These are phyloP conservation scores for Blastosporella zonata DNA, from an alignment of 1,284 basidiomycete species.

Conservation along the genomic window DNA sequence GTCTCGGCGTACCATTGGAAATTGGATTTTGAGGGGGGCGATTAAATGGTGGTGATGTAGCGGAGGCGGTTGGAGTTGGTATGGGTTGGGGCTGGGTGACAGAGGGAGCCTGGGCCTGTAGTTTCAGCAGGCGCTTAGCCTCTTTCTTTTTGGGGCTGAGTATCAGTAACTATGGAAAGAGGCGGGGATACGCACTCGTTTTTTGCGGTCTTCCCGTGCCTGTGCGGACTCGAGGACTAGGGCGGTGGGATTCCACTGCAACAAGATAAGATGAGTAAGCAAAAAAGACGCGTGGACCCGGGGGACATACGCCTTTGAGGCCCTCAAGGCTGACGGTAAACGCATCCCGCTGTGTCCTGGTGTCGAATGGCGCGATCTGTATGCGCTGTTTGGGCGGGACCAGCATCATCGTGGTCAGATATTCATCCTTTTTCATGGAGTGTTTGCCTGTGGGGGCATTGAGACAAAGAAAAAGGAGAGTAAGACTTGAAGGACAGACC, in stretches of 20 bases:
- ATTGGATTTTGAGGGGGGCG: slow-evolving; percentile 19
- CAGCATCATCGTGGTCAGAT: slow-evolving; percentile 60
- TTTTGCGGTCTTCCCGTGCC: slow-evolving; percentile 75
- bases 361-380: slow-evolving; percentile 62
- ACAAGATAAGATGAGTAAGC: slow-evolving; percentile 12
- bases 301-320: slow-evolving; percentile 65
- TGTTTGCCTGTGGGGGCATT: slow-evolving; percentile 56
- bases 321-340: slow-evolving; percentile 72
- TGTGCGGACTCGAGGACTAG: slow-evolving; percentile 69
- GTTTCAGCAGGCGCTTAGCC: slow-evolving; percentile 64
- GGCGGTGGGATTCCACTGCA: slow-evolving; percentile 65
- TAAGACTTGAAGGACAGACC: slow-evolving; percentile 43
- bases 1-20: slow-evolving; percentile 24
- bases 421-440: slow-evolving; percentile 79
- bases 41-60: slow-evolving; percentile 29
- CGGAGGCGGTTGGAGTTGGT: slow-evolving; percentile 35
- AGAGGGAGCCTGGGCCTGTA: slow-evolving; percentile 44
- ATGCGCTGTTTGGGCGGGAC: slow-evolving; percentile 70
- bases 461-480: slow-evolving; percentile 8
- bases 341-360: slow-evolving; percentile 64
- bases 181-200: slow-evolving; percentile 50
- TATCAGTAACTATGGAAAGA: neutral
- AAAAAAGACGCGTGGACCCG: slow-evolving; percentile 14
- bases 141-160: slow-evolving; percentile 53
- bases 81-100: slow-evolving; percentile 31